Evolutionary conservation across 73 alveolate genomes (phyloP).

Genomic region (Paramecium tetraurelia): DNA sequence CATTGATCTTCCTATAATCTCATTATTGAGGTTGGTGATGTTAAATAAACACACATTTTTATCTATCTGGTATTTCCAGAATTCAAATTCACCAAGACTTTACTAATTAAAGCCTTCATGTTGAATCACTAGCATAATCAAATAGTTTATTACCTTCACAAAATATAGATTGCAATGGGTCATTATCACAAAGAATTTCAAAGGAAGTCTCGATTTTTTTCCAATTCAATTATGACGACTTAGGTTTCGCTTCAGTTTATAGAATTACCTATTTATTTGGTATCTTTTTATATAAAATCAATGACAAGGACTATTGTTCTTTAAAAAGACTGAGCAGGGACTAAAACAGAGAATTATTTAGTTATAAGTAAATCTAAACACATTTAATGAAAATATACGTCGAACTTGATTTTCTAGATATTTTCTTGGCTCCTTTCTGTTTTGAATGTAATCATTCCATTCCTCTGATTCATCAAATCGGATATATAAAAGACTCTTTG

Average conservation of each 20-base stretch:
- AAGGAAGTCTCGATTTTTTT: background rate
- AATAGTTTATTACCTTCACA: background rate
- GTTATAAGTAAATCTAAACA: background rate
- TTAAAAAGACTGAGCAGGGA: background rate
- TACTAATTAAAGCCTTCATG: background rate
- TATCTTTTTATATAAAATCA: background rate
- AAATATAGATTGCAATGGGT: background rate
- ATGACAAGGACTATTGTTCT: background rate
- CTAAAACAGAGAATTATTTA: background rate
- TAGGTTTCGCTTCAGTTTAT: background rate
- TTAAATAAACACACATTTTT: background rate
- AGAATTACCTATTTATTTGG: background rate
- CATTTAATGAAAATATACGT: background rate
- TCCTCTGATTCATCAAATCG: background rate
- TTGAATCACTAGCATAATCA: background rate
- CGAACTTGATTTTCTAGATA: background rate
- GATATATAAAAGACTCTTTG: background rate
- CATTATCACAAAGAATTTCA: slow-evolving; percentile 15
- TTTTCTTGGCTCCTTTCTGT: background rate
- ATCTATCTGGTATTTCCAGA: background rate
- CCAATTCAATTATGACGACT: background rate
- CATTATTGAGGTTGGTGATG: background rate
- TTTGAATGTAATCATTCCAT: background rate
- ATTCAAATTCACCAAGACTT: background rate
- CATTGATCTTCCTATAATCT: background rate